Evolutionary conservation across 495 filamentous ascomycete genomes (phyloP).

Genomic region (Penicillium cataractarum): DNA sequence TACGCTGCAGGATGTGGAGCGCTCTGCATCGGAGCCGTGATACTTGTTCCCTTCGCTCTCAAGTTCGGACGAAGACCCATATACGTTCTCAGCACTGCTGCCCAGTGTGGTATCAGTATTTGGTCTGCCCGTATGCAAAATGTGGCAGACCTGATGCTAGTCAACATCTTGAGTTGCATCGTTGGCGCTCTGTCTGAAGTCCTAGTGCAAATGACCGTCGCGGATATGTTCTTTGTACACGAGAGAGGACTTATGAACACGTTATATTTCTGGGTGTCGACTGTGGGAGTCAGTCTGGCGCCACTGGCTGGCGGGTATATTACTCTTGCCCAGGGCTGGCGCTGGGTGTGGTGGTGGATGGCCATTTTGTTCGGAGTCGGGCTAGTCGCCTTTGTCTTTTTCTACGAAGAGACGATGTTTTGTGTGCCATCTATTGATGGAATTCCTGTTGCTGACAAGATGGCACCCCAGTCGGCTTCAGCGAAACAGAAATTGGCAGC

Average conservation of each 20-base stretch:
- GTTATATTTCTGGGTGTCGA: slow-evolving; percentile 40
- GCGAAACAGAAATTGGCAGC: slow-evolving; percentile 15
- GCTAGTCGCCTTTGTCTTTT: slow-evolving; percentile 19
- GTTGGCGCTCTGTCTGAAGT: slow-evolving; percentile 45
- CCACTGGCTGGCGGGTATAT: slow-evolving; percentile 50
- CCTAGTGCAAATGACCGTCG: slow-evolving; percentile 50
- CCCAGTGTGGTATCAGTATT: slow-evolving; percentile 40
- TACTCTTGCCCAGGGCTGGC: slow-evolving; percentile 48
- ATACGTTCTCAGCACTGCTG: slow-evolving; percentile 42
- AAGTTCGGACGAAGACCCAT: slow-evolving; percentile 49
- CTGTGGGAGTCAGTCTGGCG: slow-evolving; percentile 36
- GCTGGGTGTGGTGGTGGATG: slow-evolving; percentile 56
- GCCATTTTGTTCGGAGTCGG: slow-evolving; percentile 44
- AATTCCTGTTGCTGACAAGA: slow-evolving; percentile 9
- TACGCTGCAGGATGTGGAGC: slow-evolving; percentile 43
- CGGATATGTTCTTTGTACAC: slow-evolving; percentile 54
- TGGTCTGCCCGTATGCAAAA: slow-evolving; percentile 46
- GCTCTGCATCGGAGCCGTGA: slow-evolving; percentile 41
- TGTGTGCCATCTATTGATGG: slow-evolving; percentile 12
- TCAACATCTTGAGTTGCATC: slow-evolving; percentile 40
- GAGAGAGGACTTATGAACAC: slow-evolving; percentile 46
- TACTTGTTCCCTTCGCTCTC: slow-evolving; percentile 50
- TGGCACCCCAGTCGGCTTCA: neutral
- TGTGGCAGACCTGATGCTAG: slow-evolving; percentile 39
- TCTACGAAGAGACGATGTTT: slow-evolving; percentile 29